These are phyloP conservation scores for Fibroporia radiculosa DNA, from an alignment of 768 basidiomycete genomes.

Conservation along the genomic window DNA sequence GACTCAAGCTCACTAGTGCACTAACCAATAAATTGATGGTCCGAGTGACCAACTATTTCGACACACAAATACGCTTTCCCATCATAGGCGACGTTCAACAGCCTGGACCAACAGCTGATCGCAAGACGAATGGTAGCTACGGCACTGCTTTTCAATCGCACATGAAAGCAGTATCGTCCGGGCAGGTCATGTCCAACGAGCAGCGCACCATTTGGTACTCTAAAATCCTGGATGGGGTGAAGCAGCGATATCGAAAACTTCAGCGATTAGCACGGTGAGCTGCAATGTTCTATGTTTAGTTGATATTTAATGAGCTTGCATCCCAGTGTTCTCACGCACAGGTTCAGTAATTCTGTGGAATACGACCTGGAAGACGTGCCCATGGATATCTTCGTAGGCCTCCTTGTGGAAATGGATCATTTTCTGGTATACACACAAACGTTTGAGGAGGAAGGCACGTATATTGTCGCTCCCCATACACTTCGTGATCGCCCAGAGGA, in stretches of 20 bases:
- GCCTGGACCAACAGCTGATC: not conserved
- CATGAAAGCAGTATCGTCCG: constrained; percentile 15
- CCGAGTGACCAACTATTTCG: constrained; percentile 90
- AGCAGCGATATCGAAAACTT: constrained; percentile 86
- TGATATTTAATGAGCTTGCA: constrained; percentile 7
- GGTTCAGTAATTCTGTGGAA: constrained; percentile 91
- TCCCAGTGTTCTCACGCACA: constrained; percentile 66
- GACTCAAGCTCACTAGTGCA: constrained; percentile 41
- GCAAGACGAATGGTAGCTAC: not conserved
- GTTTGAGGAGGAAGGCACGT: constrained; percentile 86
- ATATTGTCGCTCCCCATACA: constrained; percentile 75
- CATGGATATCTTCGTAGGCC: constrained; percentile 72
- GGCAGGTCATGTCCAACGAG: constrained; percentile 64
- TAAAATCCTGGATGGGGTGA: constrained; percentile 89
- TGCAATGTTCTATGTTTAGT: not conserved
- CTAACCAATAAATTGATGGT: constrained; percentile 90
- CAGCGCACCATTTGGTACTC: constrained; percentile 85
- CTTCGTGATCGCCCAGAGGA: constrained; percentile 70
- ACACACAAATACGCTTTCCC: constrained; percentile 83
- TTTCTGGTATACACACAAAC: constrained; percentile 87
- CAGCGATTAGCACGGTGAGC: constrained; percentile 85
- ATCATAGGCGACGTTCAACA: constrained; percentile 27
- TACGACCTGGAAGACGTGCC: constrained; percentile 72
- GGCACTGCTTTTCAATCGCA: constrained; percentile 29
- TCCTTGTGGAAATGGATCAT: constrained; percentile 78